These are phyloP conservation scores for Zoysia japonica DNA, from an alignment of 176 grass and related monocot species.

Conservation along the genomic window DNA sequence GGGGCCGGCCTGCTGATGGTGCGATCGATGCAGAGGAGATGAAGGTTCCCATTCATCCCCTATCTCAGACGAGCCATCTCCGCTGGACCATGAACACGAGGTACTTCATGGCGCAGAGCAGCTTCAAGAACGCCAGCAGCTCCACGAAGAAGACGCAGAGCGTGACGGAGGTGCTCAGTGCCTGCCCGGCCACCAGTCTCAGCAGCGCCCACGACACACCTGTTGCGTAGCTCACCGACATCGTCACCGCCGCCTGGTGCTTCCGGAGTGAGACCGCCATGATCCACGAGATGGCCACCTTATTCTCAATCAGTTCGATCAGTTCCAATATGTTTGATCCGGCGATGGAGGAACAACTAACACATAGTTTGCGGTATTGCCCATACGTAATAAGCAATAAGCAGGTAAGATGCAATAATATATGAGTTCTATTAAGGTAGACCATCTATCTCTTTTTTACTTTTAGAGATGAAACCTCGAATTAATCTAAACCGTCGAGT, in stretches of 20 bases:
- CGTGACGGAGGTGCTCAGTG: slow-evolving; percentile 48
- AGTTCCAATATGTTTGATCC: not conserved
- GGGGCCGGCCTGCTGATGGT: too few relatives aligned
- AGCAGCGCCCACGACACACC: slow-evolving; percentile 67
- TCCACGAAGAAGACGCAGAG: slow-evolving; percentile 54
- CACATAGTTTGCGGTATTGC: too few relatives aligned
- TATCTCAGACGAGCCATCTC: too few relatives aligned
- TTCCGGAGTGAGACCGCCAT: slow-evolving; percentile 39
- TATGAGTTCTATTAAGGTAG: too few relatives aligned
- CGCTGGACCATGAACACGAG: slow-evolving; percentile 53
- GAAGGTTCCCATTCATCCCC: too few relatives aligned
- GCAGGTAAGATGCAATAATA: too few relatives aligned
- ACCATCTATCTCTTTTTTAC: too few relatives aligned
- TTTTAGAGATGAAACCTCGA: too few relatives aligned
- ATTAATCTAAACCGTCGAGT: too few relatives aligned
- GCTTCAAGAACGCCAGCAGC: slow-evolving; percentile 54
- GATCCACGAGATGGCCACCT: slow-evolving; percentile 42
- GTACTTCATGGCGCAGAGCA: slow-evolving; percentile 50
- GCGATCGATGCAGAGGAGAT: too few relatives aligned
- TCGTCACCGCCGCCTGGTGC: not conserved
- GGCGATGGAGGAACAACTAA: too few relatives aligned
- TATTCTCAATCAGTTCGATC: not conserved
- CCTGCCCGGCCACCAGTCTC: slow-evolving; percentile 59
- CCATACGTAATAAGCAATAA: too few relatives aligned
- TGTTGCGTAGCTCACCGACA: slow-evolving; percentile 42